These are phyloP conservation scores for Mortierella sp. DNA, from an alignment of 371 early-diverging fungal genomes.

Conservation along the genomic window DNA sequence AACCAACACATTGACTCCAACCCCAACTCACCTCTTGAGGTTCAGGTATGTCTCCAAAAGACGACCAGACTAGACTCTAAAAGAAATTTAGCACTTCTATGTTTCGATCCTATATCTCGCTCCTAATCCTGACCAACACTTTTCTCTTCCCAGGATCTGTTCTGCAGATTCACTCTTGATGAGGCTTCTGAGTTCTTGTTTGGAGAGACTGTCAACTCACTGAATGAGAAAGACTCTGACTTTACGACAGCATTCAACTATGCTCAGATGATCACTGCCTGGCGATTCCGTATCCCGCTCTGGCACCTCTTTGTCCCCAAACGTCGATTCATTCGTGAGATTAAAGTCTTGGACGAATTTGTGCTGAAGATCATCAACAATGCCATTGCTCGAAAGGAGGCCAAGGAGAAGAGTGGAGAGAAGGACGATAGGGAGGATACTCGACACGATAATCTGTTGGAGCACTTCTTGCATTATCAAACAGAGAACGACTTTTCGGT, in stretches of 20 bases:
- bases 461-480: slow-evolving; percentile 43
- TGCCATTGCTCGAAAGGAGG: slow-evolving; percentile 26
- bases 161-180: slow-evolving; percentile 42
- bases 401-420: background rate
- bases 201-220: slow-evolving; percentile 39
- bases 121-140: no score
- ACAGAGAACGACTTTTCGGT: slow-evolving; percentile 24
- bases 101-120: no score
- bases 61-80: background rate
- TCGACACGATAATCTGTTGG: slow-evolving; percentile 27
- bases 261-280: slow-evolving; percentile 35
- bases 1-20: slow-evolving; percentile 20
- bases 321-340: slow-evolving; percentile 13
- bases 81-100: background rate
- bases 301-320: slow-evolving; percentile 35
- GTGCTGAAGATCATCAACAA: slow-evolving; percentile 47
- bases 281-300: slow-evolving; percentile 50
- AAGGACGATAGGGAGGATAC: background rate
- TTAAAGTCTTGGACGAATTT: slow-evolving; percentile 42
- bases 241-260: slow-evolving; percentile 46
- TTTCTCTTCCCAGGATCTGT: slow-evolving; percentile 18
- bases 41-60: slow-evolving; percentile 19
- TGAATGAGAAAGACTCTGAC: slow-evolving; percentile 24
- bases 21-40: slow-evolving; percentile 26
- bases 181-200: slow-evolving; percentile 45